Base-by-base conservation (phyloP, 192 early-diverging fungal species). In the Gigaspora rosea region DNA sequence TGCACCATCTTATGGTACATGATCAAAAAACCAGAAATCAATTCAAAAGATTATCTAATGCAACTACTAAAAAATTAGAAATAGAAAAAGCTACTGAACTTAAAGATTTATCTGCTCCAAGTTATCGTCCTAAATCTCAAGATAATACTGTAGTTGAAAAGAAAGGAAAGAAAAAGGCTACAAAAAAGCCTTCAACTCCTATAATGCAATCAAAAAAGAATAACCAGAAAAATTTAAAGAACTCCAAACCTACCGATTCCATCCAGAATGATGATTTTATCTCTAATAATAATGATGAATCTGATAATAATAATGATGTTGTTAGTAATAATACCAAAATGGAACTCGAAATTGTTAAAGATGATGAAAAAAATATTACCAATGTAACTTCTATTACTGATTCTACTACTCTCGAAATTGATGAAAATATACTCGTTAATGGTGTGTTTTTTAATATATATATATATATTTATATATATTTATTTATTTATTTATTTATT, bases 1-100 rank as follows among this genome's bases (percentile, higher is more conserved):
- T 92, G 77, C 92, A 94, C 64, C 86, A 91, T 66, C 79, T 87
- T 35, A 75, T 84, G 47, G 83, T 89, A 52, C 88, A 91, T 54
- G 87, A 85, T 41, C 70, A n/a, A 35, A 83, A 80, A 52, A 63
- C 69, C 77, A 83, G 65, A 72, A 82, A 49, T 61, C 85, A 76
- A 85, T 83, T 81, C 78, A 86, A 84, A 70, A 91, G 88, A 73
- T 85, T 91, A 46, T 88, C 88, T 35, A 81, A 85, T 1, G 77
- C 80, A 9, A 87, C 90, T 46, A 88, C 90, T 13, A 78, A 82
- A 69, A 86, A 91, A 80, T 83, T 91, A 11, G 87, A 91, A 65
- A 83, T 79, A 20, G 79, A 84, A 73, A 79, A 80, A 46, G 59
- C 73, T 10, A 71, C 75, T 9, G 16, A 59, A 6, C 13, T 78